Evolutionary conservation across 2,329 filamentous ascomycete species (phyloP).

Genomic region (Knufia petricola): DNA sequence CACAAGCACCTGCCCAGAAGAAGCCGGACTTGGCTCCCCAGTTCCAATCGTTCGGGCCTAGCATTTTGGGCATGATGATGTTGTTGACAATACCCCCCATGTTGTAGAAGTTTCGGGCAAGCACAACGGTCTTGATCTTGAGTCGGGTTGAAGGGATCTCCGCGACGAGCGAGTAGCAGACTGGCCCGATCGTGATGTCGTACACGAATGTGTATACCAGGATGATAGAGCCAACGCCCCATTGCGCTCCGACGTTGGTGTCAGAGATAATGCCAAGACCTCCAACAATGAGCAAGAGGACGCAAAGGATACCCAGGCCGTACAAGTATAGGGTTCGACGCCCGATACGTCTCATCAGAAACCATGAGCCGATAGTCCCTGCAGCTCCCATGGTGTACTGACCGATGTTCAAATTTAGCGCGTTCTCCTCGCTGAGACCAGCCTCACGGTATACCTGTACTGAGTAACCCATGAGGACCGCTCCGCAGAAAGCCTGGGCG

Average conservation of each 20-base stretch:
- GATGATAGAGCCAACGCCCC: slow-evolving; percentile 37
- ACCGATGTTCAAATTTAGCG: slow-evolving; percentile 45
- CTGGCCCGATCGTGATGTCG: slow-evolving; percentile 44
- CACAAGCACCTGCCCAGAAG: slow-evolving; percentile 32
- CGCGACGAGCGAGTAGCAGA: slow-evolving; percentile 44
- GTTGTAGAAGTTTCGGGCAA: slow-evolving; percentile 44
- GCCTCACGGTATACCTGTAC: slow-evolving; percentile 30
- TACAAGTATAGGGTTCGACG: slow-evolving; percentile 33
- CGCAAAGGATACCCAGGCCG: slow-evolving; percentile 24
- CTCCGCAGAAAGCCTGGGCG: slow-evolving; percentile 27
- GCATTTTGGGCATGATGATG: slow-evolving; percentile 22
- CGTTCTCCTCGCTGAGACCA: slow-evolving; percentile 26
- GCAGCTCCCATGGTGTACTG: slow-evolving; percentile 52
- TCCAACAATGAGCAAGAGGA: slow-evolving; percentile 26
- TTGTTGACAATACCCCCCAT: slow-evolving; percentile 36
- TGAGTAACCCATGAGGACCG: slow-evolving; percentile 25
- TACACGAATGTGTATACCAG: slow-evolving; percentile 47
- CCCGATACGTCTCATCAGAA: slow-evolving; percentile 29
- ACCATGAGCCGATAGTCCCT: slow-evolving; percentile 44
- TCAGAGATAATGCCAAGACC: slow-evolving; percentile 15
- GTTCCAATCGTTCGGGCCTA: slow-evolving; percentile 27
- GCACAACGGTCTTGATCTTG: slow-evolving; percentile 45
- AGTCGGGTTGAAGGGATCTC: slow-evolving; percentile 46
- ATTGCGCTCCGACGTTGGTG: slow-evolving; percentile 22
- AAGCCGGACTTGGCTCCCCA: slow-evolving; percentile 28